These are phyloP conservation scores for Carex scoparia DNA, from an alignment of 176 grass and related monocot species.

Conservation along the genomic window DNA sequence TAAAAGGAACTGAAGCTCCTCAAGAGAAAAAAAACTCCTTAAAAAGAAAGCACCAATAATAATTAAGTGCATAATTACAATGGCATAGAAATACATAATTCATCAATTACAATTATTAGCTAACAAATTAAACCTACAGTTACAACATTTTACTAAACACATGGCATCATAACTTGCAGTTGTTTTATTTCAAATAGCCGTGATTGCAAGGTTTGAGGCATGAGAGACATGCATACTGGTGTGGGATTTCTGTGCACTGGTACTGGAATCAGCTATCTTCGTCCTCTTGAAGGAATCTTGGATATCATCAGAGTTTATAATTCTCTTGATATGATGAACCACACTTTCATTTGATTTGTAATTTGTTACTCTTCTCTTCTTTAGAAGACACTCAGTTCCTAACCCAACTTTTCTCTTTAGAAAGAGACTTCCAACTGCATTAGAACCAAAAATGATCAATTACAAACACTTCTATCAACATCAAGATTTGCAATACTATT, in stretches of 20 bases:
- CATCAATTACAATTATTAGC: background rate
- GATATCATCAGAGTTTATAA: background rate
- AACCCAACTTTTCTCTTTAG: slow-evolving; percentile 14
- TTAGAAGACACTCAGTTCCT: background rate
- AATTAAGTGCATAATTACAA: background rate
- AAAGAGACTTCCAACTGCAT: background rate
- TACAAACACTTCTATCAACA: background rate
- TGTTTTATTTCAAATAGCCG: background rate
- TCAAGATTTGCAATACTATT: background rate
- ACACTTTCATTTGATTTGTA: background rate
- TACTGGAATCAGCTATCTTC: background rate
- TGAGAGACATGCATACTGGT: background rate
- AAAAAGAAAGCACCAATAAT: background rate
- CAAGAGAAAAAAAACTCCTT: background rate
- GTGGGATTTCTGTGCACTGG: background rate
- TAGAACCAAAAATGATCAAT: background rate
- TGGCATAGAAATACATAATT: background rate
- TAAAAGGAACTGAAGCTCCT: background rate
- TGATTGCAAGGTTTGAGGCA: background rate
- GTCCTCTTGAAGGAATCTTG: background rate
- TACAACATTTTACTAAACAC: background rate
- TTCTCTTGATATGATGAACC: no score
- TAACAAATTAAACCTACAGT: background rate
- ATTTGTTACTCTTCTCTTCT: slow-evolving; percentile 18
- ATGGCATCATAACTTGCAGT: background rate